Evolutionary conservation across 1,139 yeast species (phyloP).

Genomic region (Hemisphaericaspora xylanilytica): DNA sequence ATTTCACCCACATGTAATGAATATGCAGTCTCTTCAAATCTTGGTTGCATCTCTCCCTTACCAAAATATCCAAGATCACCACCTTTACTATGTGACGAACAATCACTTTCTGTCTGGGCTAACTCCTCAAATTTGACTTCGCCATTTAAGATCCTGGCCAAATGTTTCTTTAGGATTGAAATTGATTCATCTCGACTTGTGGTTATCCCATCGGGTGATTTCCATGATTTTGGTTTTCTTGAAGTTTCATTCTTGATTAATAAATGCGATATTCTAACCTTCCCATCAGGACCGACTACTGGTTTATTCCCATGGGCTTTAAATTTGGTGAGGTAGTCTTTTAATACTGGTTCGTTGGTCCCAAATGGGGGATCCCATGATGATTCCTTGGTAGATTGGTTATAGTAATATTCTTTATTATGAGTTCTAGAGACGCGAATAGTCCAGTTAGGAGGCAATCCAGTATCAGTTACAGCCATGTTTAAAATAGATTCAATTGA

Average conservation of each 20-base stretch:
- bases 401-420: constrained; percentile 77
- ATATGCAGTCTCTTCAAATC: constrained; percentile 87
- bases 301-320: constrained; percentile 58
- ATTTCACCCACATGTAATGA: constrained; percentile 78
- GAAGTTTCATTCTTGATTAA: constrained; percentile 79
- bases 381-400: constrained; percentile 68
- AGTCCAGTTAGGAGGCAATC: constrained; percentile 86
- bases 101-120: constrained; percentile 84
- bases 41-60: constrained; percentile 91
- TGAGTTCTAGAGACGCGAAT: constrained; percentile 77
- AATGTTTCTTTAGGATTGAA: constrained; percentile 56
- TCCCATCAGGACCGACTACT: constrained; percentile 51
- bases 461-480: constrained; percentile 44
- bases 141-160: constrained; percentile 65
- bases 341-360: constrained; percentile 61
- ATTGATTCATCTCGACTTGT: constrained; percentile 83
- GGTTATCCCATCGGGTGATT: constrained; percentile 67
- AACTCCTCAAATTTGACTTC: constrained; percentile 65
- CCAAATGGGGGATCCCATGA: constrained; percentile 93
- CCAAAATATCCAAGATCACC: constrained; percentile 93
- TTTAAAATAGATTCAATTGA: too few species aligned
- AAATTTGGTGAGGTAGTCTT: constrained; percentile 50
- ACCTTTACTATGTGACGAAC: constrained; percentile 80
- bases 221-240: constrained; percentile 92
- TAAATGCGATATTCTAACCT: constrained; percentile 57